Percentiles rank a stretch among this genome's conserved stretches.
Evolutionary conservation across 176 grass and related monocot species (phyloP).

Genomic region (Sorghum bicolor): Sorghum_bicolor_NCBIv3 NC_012870.2:67634501-67635000

Average conservation of each 20-base stretch:
- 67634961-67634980: too few species aligned
- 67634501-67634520: too few species aligned
- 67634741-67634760: neutral
- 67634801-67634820: neutral
- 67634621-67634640: neutral
- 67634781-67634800: neutral
- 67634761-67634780: neutral
- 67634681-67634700: neutral
- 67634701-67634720: neutral
- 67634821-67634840: neutral
- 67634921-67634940: neutral
- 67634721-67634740: neutral
- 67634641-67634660: neutral
- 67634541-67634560: too few species aligned
- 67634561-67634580: neutral
- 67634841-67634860: neutral
- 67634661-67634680: neutral
- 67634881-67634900: neutral
- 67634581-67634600: too few species aligned
- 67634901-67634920: slow-evolving; percentile 2
- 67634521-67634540: too few species aligned
- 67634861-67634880: neutral
- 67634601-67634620: neutral
- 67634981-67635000: neutral
- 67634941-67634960: neutral